phyloP scores from a whole-genome alignment of 495 filamentous ascomycete genomes.

The Neurospora sp. region DNA sequence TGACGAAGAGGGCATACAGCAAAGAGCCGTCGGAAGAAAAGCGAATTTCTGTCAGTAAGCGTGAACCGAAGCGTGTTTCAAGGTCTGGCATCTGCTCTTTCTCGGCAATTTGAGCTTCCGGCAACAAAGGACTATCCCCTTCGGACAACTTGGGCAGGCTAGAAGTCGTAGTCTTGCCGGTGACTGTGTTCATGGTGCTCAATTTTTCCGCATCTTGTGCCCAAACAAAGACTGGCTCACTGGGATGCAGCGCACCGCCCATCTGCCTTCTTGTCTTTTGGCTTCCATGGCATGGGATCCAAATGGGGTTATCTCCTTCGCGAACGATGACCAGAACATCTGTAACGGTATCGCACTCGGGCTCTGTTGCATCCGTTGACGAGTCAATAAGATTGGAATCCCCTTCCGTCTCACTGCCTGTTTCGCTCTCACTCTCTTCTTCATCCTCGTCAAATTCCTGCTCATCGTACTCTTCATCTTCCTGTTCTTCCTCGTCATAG shows the following conservation, averaged over 20 bases:
- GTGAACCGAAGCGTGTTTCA: not conserved
- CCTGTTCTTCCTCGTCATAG: not conserved
- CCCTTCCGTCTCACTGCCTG: not conserved
- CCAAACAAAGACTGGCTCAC: not conserved
- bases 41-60: not conserved
- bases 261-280: not conserved
- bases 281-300: not conserved
- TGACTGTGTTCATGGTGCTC: not conserved
- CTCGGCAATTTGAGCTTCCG: not conserved
- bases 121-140: not conserved
- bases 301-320: not conserved
- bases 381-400: not conserved
- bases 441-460: not conserved
- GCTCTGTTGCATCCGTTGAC: not conserved
- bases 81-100: not conserved
- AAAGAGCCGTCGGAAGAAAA: not conserved
- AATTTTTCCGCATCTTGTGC: not conserved
- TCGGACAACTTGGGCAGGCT: not conserved
- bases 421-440: not conserved
- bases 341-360: not conserved
- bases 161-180: not conserved
- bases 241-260: not conserved
- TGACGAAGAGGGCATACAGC: not conserved
- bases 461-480: not conserved
- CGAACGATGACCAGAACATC: not conserved